Base-by-base conservation (phyloP, 257 asterid species). In the Parsonsia alboflavescens region DNA sequence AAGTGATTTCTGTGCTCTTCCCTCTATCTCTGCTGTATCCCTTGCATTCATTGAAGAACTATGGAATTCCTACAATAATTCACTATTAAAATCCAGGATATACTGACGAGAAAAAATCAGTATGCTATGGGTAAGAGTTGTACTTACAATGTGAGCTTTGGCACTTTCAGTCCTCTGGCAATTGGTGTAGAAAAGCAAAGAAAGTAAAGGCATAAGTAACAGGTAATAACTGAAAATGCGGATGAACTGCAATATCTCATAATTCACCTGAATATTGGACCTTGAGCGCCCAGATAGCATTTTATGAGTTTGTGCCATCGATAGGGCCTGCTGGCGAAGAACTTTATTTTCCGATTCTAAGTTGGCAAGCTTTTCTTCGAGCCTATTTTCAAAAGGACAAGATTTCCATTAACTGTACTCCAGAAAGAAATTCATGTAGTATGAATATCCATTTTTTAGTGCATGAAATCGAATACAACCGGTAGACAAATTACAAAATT, bases 311-410 rank as follows among this genome's bases (percentile, higher is more conserved):
- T 92, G 97, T 52, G 99, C 98, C 96, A 92, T 89, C 71, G 96
- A 81, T 69, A 95, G 87, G 77, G 98, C 99, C 88, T 92, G 99
- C 89, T 95, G 99, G 76, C 97, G 96, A 77, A 92, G 95, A 81
- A 92, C 93, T 84, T 92, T 92, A 75, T 95, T 95, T 85, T 95
- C 99, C 7, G 97, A 90, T 85, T 95, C 99, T 83, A 90, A 63
- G 81, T 95, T 92, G 77, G 91, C 83, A 80, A 86, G 82, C 91
- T 95, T 92, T 90, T 95, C 98, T 81, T 95, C 98, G 73, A 84
- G 85, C 96, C 99, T 92, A 81, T 70, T 72, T 75, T 65, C 82
- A 85, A 65, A 76, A 81, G 73, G 81, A 74, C 58, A 84, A 75
- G 54, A 62, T 74, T 28, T 44, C 71, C 70, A 77, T 80, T 63